Evolutionary conservation across 257 asterid species (phyloP).

Genomic region (Primulina tabacum): DNA sequence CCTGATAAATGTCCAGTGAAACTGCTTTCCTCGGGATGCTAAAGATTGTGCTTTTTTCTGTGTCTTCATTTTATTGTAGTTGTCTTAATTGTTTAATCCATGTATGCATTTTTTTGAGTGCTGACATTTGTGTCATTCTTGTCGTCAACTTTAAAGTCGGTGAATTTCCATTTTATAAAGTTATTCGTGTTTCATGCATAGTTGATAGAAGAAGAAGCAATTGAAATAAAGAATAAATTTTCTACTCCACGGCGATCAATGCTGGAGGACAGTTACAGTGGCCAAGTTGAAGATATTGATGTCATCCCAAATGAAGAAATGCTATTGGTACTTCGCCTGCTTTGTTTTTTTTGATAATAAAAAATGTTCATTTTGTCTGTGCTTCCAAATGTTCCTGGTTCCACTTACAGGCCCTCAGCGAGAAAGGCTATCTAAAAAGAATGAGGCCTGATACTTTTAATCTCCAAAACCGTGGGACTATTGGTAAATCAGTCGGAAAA

Average conservation of each 20-base stretch:
- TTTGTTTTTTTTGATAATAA: conserved; percentile 16
- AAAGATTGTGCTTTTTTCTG: conserved; percentile 1
- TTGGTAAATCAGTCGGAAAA: conserved; percentile 97
- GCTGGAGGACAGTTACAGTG: conserved; percentile 81
- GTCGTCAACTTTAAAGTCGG: background rate
- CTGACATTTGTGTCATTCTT: background rate
- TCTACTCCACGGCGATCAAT: conserved; percentile 81
- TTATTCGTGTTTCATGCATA: conserved; percentile 20
- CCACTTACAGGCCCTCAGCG: conserved; percentile 81
- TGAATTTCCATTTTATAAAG: background rate
- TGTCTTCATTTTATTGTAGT: no score
- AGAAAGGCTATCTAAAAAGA: conserved; percentile 93
- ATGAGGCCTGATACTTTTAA: conserved; percentile 95
- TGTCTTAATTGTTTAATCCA: background rate
- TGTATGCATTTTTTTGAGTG: background rate
- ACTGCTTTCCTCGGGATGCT: conserved; percentile 14
- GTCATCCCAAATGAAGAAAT: conserved; percentile 94
- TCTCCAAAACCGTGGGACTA: conserved; percentile 89
- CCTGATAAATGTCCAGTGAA: conserved; percentile 13
- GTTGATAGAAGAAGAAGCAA: conserved; percentile 87
- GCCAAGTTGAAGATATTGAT: conserved; percentile 85
- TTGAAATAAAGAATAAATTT: conserved; percentile 82
- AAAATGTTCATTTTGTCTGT: conserved; percentile 13
- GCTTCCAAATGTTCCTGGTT: conserved; percentile 21
- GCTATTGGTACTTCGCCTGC: conserved; percentile 58